These are phyloP conservation scores for Pinus albicaulis DNA, from an alignment of 75 land plant species.

Conservation along the genomic window DNA sequence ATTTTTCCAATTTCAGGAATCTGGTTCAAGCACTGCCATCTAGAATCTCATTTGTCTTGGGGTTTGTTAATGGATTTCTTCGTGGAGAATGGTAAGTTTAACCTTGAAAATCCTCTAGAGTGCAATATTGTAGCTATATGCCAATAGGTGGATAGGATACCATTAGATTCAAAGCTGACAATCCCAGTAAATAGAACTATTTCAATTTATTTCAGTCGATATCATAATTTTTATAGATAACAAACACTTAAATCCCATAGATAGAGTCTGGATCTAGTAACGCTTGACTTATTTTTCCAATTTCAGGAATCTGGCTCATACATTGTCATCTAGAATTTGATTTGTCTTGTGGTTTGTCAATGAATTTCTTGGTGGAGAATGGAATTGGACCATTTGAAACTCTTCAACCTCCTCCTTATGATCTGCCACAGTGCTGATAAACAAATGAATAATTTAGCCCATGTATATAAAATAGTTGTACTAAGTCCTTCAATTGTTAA, in stretches of 20 bases:
- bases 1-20: no score
- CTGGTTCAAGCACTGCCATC: no score
- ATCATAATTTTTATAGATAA: no score
- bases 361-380: slow-evolving; percentile 26
- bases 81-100: slow-evolving; percentile 16
- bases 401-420: slow-evolving; percentile 30
- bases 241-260: no score
- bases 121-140: slow-evolving; percentile 40
- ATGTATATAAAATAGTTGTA: neutral
- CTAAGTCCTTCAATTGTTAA: neutral
- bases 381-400: slow-evolving; percentile 17
- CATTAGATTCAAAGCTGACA: slow-evolving; percentile 45
- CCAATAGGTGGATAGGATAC: slow-evolving; percentile 53
- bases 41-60: no score
- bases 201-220: no score
- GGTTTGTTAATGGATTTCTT: no score
- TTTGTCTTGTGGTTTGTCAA: slow-evolving; percentile 28
- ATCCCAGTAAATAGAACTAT: slow-evolving; percentile 6
- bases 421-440: slow-evolving; percentile 28
- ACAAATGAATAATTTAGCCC: neutral
- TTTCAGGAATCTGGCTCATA: slow-evolving; percentile 41
- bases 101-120: slow-evolving; percentile 47
- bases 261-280: neutral
- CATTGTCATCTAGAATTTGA: slow-evolving; percentile 44
- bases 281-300: neutral